A percentile compares a stretch with the other conserved stretches of the same genome.
phyloP scores from a whole-genome alignment of 2,329 filamentous ascomycete genomes.

The Calonectria hawksworthii region DNA sequence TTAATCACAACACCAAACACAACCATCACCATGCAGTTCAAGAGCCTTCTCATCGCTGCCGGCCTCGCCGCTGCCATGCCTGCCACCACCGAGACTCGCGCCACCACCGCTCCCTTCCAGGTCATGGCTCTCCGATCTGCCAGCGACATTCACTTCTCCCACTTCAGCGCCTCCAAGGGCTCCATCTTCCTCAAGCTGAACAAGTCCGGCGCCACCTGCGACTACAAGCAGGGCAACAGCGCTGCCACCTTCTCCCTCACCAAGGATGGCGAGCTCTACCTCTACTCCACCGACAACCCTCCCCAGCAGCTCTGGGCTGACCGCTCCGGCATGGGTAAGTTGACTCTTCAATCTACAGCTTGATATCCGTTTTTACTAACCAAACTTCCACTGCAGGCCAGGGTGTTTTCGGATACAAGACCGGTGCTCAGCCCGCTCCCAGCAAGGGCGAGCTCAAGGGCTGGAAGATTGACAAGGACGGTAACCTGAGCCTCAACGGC shows the following conservation, averaged over 20 bases:
- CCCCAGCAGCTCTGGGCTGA: constrained; percentile 67
- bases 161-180: constrained; percentile 58
- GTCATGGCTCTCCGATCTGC: constrained; percentile 64
- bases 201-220: constrained; percentile 63
- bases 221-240: constrained; percentile 51
- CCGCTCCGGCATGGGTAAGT: constrained; percentile 66
- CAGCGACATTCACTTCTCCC: constrained; percentile 61
- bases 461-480: neutral
- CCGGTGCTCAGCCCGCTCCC: neutral
- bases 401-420: neutral
- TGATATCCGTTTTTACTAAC: neutral
- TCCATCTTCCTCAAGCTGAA: constrained; percentile 59
- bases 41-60: constrained; percentile 33
- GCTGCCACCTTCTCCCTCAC: constrained; percentile 63
- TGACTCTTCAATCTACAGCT: too few relatives aligned
- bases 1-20: neutral
- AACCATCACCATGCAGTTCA: constrained; percentile 40
- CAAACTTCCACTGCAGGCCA: neutral
- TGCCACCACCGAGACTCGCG: constrained; percentile 28
- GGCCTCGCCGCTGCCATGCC: constrained; percentile 41
- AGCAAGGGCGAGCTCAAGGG: neutral
- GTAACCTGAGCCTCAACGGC: neutral
- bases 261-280: constrained; percentile 57
- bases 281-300: constrained; percentile 55
- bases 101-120: constrained; percentile 54